Conservation (phyloP, 2,329 filamentous ascomycete genomes). For the Fusarium sp. region DNA sequence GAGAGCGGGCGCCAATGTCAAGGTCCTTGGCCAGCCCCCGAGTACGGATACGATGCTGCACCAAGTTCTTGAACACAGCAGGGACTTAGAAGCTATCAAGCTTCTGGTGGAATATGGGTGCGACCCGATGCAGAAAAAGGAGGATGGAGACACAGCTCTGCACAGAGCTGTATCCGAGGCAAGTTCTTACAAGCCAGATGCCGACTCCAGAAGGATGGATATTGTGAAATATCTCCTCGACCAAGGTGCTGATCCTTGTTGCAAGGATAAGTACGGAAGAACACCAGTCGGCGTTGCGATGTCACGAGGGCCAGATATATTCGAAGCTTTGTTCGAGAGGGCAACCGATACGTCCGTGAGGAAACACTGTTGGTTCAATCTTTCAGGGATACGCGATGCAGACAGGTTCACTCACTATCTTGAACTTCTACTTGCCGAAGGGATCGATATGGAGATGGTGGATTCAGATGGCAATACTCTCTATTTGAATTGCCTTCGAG, state of each 20-base stretch:
- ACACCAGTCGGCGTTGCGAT: not conserved
- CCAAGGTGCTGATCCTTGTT: constrained; percentile 20
- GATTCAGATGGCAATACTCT: constrained; percentile 13
- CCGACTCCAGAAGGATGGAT: not conserved
- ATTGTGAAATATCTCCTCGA: constrained; percentile 28
- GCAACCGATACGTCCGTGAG: not conserved
- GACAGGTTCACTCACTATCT: constrained; percentile 4
- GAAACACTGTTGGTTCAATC: constrained; percentile 19
- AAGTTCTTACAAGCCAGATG: not conserved
- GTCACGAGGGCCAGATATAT: not conserved
- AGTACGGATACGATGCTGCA: not conserved
- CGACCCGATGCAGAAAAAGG: constrained; percentile 6
- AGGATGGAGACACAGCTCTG: not conserved
- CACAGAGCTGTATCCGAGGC: not conserved
- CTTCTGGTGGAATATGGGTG: constrained; percentile 27
- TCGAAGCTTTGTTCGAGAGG: constrained; percentile 15
- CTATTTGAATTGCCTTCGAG: constrained; percentile 14
- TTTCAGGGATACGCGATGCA: not conserved
- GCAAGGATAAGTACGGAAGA: not conserved
- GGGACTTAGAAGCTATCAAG: not conserved
- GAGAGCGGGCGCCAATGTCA: constrained; percentile 9
- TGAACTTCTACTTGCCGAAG: constrained; percentile 15
- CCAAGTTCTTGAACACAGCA: not conserved
- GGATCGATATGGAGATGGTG: constrained; percentile 21
- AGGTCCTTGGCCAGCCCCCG: not conserved